Evolutionary conservation across 1,139 yeast genomes (phyloP).

Genomic region (Pichia cactophila): DNA sequence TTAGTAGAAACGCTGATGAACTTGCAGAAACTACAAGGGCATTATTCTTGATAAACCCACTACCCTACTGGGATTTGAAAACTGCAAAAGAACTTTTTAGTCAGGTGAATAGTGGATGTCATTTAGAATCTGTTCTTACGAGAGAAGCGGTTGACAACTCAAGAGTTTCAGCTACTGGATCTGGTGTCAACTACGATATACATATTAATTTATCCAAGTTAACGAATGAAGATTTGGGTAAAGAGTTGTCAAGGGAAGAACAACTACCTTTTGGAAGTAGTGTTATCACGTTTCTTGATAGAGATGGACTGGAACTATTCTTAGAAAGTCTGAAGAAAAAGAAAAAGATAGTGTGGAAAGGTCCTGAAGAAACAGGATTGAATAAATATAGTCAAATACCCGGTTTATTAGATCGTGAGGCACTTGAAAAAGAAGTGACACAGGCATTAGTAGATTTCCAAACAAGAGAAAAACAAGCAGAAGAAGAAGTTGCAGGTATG

Average conservation of each 20-base stretch:
- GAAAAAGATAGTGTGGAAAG: conserved; percentile 16
- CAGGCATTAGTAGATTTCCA: conserved; percentile 61
- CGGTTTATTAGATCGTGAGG: conserved; percentile 39
- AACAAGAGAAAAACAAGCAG: conserved; percentile 59
- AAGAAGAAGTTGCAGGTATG: conserved; percentile 48
- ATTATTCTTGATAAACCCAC: conserved; percentile 71
- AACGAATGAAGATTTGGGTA: conserved; percentile 48
- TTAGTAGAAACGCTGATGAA: conserved; percentile 28
- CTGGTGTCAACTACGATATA: conserved; percentile 33
- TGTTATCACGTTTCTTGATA: conserved; percentile 68
- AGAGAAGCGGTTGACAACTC: conserved; percentile 8
- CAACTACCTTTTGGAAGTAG: conserved; percentile 69
- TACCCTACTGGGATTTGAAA: conserved; percentile 49
- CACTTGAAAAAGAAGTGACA: conserved; percentile 46
- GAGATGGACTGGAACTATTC: conserved; percentile 62
- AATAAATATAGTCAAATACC: conserved; percentile 15
- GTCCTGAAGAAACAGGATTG: conserved; percentile 20
- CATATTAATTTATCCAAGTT: conserved; percentile 52
- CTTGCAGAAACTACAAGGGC: conserved; percentile 32
- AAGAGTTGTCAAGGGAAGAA: conserved; percentile 5
- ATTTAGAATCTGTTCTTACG: conserved; percentile 7
- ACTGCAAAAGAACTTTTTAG: conserved; percentile 53
- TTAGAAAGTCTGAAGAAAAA: conserved; percentile 26
- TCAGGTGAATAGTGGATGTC: conserved; percentile 45
- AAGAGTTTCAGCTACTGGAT: conserved; percentile 8